Conservation (phyloP, 768 basidiomycete species). For the Boletus reticuloceps region DNA sequence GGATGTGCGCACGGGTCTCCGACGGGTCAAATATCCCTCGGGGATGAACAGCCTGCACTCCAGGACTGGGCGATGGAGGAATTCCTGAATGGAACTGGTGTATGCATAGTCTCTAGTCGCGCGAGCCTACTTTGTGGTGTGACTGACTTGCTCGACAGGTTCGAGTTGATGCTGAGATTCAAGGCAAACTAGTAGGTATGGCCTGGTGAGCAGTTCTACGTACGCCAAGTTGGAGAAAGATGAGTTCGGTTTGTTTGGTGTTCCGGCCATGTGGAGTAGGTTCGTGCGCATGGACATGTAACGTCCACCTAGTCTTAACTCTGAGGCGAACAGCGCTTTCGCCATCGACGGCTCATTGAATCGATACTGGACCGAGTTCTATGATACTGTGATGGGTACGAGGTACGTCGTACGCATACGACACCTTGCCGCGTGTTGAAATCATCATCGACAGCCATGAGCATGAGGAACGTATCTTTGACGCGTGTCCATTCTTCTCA, state of each 20-base stretch:
- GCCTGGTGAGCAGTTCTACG: constrained; percentile 15
- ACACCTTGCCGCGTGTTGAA: neutral
- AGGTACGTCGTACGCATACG: constrained; percentile 30
- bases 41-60: neutral
- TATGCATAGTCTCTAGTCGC: neutral
- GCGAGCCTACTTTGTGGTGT: neutral
- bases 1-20: constrained; percentile 21
- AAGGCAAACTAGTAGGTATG: neutral
- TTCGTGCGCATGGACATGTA: too few relatives aligned
- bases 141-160: neutral
- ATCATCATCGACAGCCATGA: constrained; percentile 34
- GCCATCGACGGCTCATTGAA: constrained; percentile 54
- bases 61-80: neutral
- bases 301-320: too few relatives aligned
- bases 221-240: too few relatives aligned
- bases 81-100: neutral
- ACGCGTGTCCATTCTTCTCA: neutral
- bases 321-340: constrained; percentile 36
- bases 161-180: neutral
- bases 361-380: constrained; percentile 55
- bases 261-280: too few relatives aligned
- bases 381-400: constrained; percentile 64
- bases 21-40: constrained; percentile 46
- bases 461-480: too few relatives aligned
- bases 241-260: too few relatives aligned